Evolutionary conservation across 257 asterid genomes (phyloP).

Genomic region (Solanum peruvianum): DNA sequence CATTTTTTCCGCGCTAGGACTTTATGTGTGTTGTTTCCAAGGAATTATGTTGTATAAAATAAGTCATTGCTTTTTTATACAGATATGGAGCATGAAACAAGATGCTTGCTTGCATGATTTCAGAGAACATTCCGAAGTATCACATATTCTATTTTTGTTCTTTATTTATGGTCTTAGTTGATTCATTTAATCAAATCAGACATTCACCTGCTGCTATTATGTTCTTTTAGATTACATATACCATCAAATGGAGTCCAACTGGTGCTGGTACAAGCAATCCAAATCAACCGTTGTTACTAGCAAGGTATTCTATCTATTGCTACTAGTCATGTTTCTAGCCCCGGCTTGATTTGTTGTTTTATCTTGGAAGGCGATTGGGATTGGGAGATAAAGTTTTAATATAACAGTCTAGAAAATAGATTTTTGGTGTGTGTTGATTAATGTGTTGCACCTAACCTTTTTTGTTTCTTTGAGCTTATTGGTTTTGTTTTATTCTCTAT

Average conservation of each 20-base stretch:
- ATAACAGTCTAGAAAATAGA: neutral
- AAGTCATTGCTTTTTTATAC: constrained; percentile 12
- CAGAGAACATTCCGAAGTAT: constrained; percentile 62
- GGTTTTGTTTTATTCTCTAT: neutral
- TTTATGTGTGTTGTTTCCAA: neutral
- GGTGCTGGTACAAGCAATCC: constrained; percentile 85
- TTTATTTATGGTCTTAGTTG: neutral
- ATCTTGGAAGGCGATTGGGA: neutral
- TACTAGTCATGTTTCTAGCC: neutral
- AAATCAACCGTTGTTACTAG: constrained; percentile 58
- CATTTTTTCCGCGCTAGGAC: neutral
- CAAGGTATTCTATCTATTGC: constrained; percentile 39
- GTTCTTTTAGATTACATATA: constrained; percentile 61
- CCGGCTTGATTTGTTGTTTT: neutral
- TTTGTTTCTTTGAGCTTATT: neutral
- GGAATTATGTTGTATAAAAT: neutral
- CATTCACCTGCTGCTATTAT: neutral
- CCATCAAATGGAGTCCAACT: constrained; percentile 93
- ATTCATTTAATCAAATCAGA: neutral
- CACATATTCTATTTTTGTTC: neutral
- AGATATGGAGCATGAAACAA: constrained; percentile 89
- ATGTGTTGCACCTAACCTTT: neutral
- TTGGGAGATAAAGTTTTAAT: neutral
- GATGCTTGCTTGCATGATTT: constrained; percentile 12
- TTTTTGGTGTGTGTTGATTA: neutral